Conservation (phyloP, 768 basidiomycete genomes). For the Leccinum olivaceopallidum region DNA sequence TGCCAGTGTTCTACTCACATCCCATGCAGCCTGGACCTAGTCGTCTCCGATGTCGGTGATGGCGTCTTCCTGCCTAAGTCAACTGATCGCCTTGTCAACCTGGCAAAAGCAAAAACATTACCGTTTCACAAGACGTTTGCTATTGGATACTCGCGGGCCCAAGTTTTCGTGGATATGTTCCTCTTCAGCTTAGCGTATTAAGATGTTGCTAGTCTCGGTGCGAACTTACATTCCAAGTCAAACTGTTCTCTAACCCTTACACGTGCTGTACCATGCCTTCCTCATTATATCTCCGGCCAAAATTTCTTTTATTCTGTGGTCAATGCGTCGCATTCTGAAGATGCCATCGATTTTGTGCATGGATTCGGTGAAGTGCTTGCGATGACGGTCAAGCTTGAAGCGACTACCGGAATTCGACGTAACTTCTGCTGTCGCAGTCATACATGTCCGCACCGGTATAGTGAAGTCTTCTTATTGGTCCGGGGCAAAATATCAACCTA, state of each 20-base stretch:
- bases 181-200: constrained; percentile 92
- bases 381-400: constrained; percentile 91
- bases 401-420: too few relatives aligned
- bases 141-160: constrained; percentile 95
- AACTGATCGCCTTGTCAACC: constrained; percentile 92
- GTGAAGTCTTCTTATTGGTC: background rate
- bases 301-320: constrained; percentile 99
- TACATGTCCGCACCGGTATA: constrained; percentile 94
- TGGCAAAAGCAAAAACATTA: constrained; percentile 80
- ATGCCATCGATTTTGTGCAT: constrained; percentile 97
- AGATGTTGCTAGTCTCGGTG: constrained; percentile 92
- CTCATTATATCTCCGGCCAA: constrained; percentile 97
- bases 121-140: constrained; percentile 99
- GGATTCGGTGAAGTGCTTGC: constrained; percentile 94
- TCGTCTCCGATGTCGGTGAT: constrained; percentile 87
- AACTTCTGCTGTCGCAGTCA: constrained; percentile 56
- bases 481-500: background rate
- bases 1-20: background rate
- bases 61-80: constrained; percentile 98
- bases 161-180: constrained; percentile 99
- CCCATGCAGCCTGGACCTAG: constrained; percentile 57
- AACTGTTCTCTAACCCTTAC: constrained; percentile 1
- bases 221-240: background rate
- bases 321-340: constrained; percentile 91
- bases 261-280: constrained; percentile 68